phyloP scores from a whole-genome alignment of 73 alveolate genomes.

The Effrenium voratum region DNA sequence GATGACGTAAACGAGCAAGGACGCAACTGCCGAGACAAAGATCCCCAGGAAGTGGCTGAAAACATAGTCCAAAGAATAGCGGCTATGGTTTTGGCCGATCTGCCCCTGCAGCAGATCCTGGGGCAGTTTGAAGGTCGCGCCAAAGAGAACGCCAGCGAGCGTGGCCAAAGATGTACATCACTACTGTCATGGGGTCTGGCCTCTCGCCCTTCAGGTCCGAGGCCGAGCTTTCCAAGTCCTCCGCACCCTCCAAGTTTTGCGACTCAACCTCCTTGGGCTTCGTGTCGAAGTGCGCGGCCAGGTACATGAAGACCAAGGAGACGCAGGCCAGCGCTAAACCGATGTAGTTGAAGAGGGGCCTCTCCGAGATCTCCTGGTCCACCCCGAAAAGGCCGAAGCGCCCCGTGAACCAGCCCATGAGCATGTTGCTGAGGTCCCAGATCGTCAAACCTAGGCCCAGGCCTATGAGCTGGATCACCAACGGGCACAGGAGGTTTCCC shows the following conservation, averaged over 20 bases:
- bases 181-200: neutral
- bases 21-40: neutral
- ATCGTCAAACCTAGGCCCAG: constrained; percentile 59
- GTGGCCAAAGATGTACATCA: too few relatives aligned
- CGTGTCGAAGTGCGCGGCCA: neutral
- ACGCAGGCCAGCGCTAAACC: neutral
- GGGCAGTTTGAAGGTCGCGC: constrained; percentile 52
- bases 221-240: neutral
- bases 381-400: constrained; percentile 49
- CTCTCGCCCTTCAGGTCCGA: neutral
- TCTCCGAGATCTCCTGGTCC: neutral
- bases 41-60: constrained; percentile 56
- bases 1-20: constrained; percentile 29
- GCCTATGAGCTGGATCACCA: constrained; percentile 24
- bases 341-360: neutral
- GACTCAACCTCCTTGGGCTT: neutral
- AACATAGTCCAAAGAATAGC: neutral
- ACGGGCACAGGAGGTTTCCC: constrained; percentile 60
- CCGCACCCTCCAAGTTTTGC: neutral
- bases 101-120: constrained; percentile 8
- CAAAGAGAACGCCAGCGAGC: constrained; percentile 14
- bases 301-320: constrained; percentile 48
- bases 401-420: constrained; percentile 77
- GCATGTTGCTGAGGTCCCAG: constrained; percentile 78
- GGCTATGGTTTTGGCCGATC: constrained; percentile 27